Conservation (phyloP, 129 eudicot genomes). For the Lactuca sativa region DNA sequence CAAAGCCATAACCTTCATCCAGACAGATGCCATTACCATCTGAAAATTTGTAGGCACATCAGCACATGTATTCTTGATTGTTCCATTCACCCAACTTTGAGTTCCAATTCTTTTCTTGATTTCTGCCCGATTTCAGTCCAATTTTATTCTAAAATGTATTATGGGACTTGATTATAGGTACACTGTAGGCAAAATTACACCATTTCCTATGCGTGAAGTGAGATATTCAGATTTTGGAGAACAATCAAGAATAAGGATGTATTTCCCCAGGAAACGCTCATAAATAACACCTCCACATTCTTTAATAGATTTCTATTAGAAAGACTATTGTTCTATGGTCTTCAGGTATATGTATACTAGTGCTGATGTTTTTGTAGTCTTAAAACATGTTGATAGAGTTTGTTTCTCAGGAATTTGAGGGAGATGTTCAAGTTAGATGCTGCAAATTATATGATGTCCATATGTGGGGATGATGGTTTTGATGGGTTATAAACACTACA, state of each 20-base stretch:
- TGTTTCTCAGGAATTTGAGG: constrained; percentile 79
- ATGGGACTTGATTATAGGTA: constrained; percentile 50
- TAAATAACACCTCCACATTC: constrained; percentile 86
- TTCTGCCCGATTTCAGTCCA: too few relatives aligned
- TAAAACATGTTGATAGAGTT: background rate
- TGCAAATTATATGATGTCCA: constrained; percentile 99
- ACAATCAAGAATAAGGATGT: constrained; percentile 89
- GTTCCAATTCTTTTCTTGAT: too few relatives aligned
- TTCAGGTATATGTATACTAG: constrained; percentile 59
- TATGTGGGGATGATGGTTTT: constrained; percentile 99
- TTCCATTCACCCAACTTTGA: background rate
- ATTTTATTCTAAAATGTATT: too few relatives aligned
- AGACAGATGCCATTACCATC: too few relatives aligned
- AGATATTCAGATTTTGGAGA: constrained; percentile 85
- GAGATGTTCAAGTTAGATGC: constrained; percentile 97
- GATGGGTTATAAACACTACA: too few relatives aligned
- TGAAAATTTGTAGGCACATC: too few relatives aligned
- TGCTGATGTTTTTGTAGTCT: too few relatives aligned
- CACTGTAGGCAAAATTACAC: constrained; percentile 98
- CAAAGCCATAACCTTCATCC: too few relatives aligned
- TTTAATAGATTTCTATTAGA: constrained; percentile 88
- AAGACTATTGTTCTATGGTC: constrained; percentile 99
- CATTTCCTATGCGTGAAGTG: constrained; percentile 97
- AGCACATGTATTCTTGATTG: too few relatives aligned
- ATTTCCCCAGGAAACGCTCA: constrained; percentile 86